Evolutionary conservation across 2,329 filamentous ascomycete genomes (phyloP).

Genomic region (Peltaster fructicola): DNA sequence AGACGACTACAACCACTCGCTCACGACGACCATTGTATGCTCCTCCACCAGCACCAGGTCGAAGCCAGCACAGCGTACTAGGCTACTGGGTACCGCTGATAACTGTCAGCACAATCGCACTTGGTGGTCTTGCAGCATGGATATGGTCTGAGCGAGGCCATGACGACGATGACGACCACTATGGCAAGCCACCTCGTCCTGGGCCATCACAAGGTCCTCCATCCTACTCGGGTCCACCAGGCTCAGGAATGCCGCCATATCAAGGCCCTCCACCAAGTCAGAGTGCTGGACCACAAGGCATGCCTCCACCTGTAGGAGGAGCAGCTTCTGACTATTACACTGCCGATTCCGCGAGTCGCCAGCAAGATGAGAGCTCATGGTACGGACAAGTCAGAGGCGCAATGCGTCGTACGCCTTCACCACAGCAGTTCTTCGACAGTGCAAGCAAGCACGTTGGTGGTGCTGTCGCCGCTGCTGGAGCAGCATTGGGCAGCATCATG

Average conservation of each 20-base stretch:
- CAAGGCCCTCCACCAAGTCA: conserved; percentile 10
- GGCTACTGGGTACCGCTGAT: conserved; percentile 81
- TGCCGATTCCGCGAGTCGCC: conserved; percentile 4
- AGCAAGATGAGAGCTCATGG: conserved; percentile 9
- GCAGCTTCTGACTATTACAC: conserved; percentile 16
- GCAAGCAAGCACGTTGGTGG: conserved; percentile 68
- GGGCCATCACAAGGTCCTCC: conserved; percentile 8
- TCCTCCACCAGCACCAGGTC: conserved; percentile 18
- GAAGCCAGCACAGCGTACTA: conserved; percentile 39
- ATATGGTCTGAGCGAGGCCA: conserved; percentile 78
- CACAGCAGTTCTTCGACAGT: conserved; percentile 72
- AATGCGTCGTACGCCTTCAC: conserved; percentile 64
- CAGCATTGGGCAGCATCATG: conserved; percentile 64
- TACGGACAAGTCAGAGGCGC: conserved; percentile 54
- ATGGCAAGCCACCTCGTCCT: conserved; percentile 17
- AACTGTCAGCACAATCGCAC: conserved; percentile 73
- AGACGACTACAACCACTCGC: conserved; percentile 27
- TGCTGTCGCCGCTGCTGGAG: conserved; percentile 66
- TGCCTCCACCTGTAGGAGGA: conserved; percentile 12
- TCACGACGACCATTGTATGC: conserved; percentile 32
- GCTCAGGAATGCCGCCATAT: conserved; percentile 2
- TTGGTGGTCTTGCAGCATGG: conserved; percentile 76
- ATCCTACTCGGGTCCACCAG: no score
- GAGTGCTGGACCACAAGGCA: conserved; percentile 10
- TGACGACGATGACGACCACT: conserved; percentile 46